Evolutionary conservation across 1,139 yeast species (phyloP).

Genomic region (Blastobotrys buckinghamii): DNA sequence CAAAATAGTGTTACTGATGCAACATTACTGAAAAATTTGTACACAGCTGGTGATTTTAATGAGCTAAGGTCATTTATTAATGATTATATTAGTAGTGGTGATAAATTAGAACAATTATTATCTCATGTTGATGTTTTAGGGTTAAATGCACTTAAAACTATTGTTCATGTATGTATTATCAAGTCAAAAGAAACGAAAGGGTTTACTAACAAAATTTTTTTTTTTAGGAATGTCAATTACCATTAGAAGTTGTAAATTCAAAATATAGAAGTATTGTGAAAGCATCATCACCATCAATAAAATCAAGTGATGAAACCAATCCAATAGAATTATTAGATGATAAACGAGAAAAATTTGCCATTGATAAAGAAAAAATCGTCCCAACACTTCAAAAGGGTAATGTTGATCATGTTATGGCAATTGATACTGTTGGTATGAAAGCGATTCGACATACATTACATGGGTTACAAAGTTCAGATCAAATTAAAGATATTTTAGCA

Average conservation of each 20-base stretch:
- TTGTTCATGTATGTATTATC: conserved; percentile 31
- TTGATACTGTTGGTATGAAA: conserved; percentile 73
- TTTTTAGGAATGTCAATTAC: conserved; percentile 6
- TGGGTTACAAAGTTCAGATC: conserved; percentile 43
- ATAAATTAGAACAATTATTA: conserved; percentile 40
- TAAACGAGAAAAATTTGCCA: background rate
- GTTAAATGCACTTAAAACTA: conserved; percentile 47
- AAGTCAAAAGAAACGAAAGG: background rate
- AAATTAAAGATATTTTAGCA: conserved; percentile 20
- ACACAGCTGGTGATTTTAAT: conserved; percentile 22
- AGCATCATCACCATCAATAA: background rate
- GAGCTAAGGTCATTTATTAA: conserved; percentile 27
- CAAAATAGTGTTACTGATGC: conserved; percentile 34
- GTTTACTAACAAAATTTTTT: background rate
- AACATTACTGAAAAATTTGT: conserved; percentile 30
- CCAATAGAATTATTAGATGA: background rate
- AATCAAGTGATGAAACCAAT: background rate
- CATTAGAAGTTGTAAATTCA: conserved; percentile 4
- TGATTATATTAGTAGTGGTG: conserved; percentile 27
- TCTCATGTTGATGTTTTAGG: conserved; percentile 66
- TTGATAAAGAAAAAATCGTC: conserved; percentile 6
- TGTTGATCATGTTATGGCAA: conserved; percentile 52
- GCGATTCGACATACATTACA: conserved; percentile 72
- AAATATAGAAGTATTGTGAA: background rate
- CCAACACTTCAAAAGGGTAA: conserved; percentile 44